Evolutionary conservation across 345 rosid species (phyloP).

Genomic region (Eutrema japonicum): DNA sequence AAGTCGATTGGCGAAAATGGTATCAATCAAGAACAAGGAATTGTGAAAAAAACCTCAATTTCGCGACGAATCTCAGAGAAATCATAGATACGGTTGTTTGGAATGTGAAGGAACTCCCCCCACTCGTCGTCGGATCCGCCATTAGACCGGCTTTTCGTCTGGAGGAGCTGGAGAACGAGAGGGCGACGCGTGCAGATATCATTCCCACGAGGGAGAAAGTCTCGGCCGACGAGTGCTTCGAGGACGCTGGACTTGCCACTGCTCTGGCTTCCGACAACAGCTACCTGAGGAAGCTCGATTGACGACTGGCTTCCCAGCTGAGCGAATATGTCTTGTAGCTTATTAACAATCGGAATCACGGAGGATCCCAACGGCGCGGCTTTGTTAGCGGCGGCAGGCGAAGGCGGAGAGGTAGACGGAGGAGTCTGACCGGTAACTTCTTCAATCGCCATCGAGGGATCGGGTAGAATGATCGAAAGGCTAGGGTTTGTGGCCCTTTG

Average conservation of each 20-base stretch:
- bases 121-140: constrained; percentile 82
- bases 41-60: constrained; percentile 64
- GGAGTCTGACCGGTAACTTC: constrained; percentile 22
- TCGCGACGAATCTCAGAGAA: constrained; percentile 94
- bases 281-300: constrained; percentile 97
- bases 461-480: neutral
- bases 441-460: constrained; percentile 43
- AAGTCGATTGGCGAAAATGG: constrained; percentile 10
- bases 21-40: neutral
- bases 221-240: constrained; percentile 96
- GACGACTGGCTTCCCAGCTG: constrained; percentile 91
- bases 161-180: constrained; percentile 91
- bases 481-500: constrained; percentile 26
- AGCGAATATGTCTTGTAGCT: constrained; percentile 93
- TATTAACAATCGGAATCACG: constrained; percentile 92
- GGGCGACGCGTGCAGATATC: constrained; percentile 98
- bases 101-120: constrained; percentile 94
- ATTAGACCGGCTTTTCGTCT: constrained; percentile 65
- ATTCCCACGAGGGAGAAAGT: constrained; percentile 89
- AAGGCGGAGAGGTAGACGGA: constrained; percentile 36
- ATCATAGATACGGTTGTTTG: constrained; percentile 75
- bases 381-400: constrained; percentile 33
- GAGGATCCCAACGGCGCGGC: constrained; percentile 76
- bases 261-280: constrained; percentile 98
- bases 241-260: constrained; percentile 99